Percentiles rank a stretch among this genome's conserved stretches.
Conservation (phyloP, 2,329 filamentous ascomycete genomes). For the Colletotrichum cordylinicola region DNA sequence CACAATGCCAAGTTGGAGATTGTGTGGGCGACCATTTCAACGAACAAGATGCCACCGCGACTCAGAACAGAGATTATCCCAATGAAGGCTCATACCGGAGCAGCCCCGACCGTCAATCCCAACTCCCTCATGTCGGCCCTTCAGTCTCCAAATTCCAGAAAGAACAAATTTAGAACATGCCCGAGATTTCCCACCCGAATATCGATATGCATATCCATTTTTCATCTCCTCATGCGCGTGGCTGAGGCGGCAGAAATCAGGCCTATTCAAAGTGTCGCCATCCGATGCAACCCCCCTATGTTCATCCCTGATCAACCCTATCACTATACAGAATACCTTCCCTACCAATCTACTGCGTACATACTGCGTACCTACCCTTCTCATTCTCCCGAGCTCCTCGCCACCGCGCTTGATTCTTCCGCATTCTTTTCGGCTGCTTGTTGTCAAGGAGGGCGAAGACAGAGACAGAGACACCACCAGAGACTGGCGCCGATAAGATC, state of each 20-base stretch:
- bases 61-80: constrained; percentile 4
- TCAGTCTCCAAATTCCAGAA: not conserved
- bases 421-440: not conserved
- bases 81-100: not conserved
- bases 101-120: not conserved
- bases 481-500: not conserved
- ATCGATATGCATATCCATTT: constrained; percentile 10
- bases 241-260: not conserved
- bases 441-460: not conserved
- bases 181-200: constrained; percentile 10
- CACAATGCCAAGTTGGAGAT: constrained; percentile 2
- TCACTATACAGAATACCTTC: not conserved
- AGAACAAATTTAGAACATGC: constrained; percentile 16
- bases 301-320: not conserved
- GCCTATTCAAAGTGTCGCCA: not conserved
- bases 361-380: not conserved
- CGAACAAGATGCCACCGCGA: not conserved
- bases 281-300: constrained; percentile 11
- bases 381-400: not conserved
- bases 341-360: not conserved
- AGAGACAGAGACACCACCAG: not conserved
- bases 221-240: constrained; percentile 16
- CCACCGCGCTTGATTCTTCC: not conserved
- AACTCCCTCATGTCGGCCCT: not conserved
- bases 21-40: not conserved